These are phyloP conservation scores for Colletotrichum sp. DNA, from an alignment of 2,329 filamentous ascomycete species.

Conservation along the genomic window DNA sequence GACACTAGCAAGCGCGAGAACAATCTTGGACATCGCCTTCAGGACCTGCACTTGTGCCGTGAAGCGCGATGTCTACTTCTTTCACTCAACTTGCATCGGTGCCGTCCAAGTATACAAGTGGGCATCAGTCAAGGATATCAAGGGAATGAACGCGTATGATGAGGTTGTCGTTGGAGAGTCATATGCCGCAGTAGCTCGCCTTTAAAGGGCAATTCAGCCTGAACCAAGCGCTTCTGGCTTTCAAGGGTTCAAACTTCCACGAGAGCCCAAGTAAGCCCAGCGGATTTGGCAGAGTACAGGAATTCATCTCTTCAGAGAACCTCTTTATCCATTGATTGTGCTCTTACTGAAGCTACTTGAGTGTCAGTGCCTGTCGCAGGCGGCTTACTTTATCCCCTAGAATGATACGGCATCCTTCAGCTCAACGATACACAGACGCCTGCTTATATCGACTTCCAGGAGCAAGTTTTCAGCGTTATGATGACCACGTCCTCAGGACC, in stretches of 20 bases:
- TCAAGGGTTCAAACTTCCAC: background rate
- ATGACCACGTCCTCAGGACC: background rate
- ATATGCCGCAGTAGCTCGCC: background rate
- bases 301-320: background rate
- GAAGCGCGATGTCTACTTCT: background rate
- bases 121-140: background rate
- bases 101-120: background rate
- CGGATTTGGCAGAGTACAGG: background rate
- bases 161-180: background rate
- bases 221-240: background rate
- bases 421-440: background rate
- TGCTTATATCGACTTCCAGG: background rate
- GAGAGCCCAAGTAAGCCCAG: background rate
- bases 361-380: background rate
- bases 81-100: background rate
- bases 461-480: background rate
- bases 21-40: background rate
- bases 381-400: background rate
- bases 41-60: background rate
- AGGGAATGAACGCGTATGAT: background rate
- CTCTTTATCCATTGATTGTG: background rate
- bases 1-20: background rate
- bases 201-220: fast-evolving
- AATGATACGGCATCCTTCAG: background rate
- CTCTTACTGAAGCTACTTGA: background rate